Percentiles rank a stretch among this genome's conserved stretches.
Conservation (phyloP, 768 basidiomycete genomes). For the Sporobolomyces phaffii region DNA sequence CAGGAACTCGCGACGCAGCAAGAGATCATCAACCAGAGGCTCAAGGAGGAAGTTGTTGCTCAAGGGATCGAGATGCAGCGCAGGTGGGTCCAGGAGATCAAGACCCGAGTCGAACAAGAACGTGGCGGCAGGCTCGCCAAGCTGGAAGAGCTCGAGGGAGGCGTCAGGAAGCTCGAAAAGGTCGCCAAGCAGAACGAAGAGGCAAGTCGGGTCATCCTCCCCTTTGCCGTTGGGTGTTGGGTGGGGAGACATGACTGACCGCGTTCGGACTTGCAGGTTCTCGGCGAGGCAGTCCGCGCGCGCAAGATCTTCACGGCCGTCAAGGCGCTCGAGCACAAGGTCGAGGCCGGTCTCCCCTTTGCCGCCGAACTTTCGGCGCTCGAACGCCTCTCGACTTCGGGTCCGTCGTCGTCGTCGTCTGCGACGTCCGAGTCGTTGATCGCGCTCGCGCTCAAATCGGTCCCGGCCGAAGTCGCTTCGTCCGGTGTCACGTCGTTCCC, state of each 20-base stretch:
- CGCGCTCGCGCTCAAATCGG: conserved; percentile 64
- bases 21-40: conserved; percentile 85
- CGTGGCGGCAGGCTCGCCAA: conserved; percentile 91
- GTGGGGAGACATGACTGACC: too few species aligned
- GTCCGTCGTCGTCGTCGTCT: neutral
- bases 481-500: conserved; percentile 72
- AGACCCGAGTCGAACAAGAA: conserved; percentile 90
- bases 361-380: conserved; percentile 80
- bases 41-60: conserved; percentile 88
- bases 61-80: conserved; percentile 97
- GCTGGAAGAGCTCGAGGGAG: conserved; percentile 83
- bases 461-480: conserved; percentile 45
- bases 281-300: conserved; percentile 87
- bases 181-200: conserved; percentile 73
- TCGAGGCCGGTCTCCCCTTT: conserved; percentile 62
- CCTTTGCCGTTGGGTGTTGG: too few species aligned
- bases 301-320: conserved; percentile 90
- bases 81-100: conserved; percentile 92
- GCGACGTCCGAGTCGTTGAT: conserved; percentile 48
- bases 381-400: conserved; percentile 53
- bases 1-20: conserved; percentile 79
- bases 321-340: conserved; percentile 55
- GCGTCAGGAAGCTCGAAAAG: conserved; percentile 82
- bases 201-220: conserved; percentile 48
- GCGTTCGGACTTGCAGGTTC: conserved; percentile 2